A percentile compares a stretch with the other conserved stretches of the same genome.
Evolutionary conservation across 2,329 filamentous ascomycete genomes (phyloP).

Genomic region (Arthrobotrys pseudoclavata): DNA sequence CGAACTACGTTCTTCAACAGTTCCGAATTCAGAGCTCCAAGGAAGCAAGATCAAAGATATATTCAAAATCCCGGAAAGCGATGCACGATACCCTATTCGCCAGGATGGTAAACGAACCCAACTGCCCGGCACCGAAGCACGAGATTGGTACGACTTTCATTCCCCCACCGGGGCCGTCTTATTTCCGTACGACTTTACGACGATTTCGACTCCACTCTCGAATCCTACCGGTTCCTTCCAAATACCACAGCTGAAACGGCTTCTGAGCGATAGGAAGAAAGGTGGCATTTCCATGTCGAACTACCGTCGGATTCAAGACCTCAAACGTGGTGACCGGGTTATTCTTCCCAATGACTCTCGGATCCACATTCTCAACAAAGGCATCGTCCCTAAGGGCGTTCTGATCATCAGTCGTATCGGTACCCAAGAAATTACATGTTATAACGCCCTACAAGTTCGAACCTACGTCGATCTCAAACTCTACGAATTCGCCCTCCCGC

Average conservation of each 20-base stretch:
- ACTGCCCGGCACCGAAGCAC: slow-evolving; percentile 13
- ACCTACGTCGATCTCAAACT: slow-evolving; percentile 47
- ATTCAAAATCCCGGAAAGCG: slow-evolving; percentile 36
- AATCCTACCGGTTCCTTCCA: neutral
- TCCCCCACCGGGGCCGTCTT: slow-evolving; percentile 50
- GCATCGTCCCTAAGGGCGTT: slow-evolving; percentile 41
- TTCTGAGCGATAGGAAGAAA: slow-evolving; percentile 35
- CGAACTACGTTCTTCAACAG: slow-evolving; percentile 38
- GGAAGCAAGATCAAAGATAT: slow-evolving; percentile 48
- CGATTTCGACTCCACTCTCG: slow-evolving; percentile 7
- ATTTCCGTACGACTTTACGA: slow-evolving; percentile 36
- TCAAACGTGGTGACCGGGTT: slow-evolving; percentile 41
- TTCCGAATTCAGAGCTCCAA: slow-evolving; percentile 32
- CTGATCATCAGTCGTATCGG: slow-evolving; percentile 47
- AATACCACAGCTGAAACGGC: slow-evolving; percentile 17
- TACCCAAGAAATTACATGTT: slow-evolving; percentile 33
- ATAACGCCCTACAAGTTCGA: slow-evolving; percentile 45
- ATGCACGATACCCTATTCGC: slow-evolving; percentile 25
- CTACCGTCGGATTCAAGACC: slow-evolving; percentile 51
- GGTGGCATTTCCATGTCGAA: slow-evolving; percentile 38
- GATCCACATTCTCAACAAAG: slow-evolving; percentile 43
- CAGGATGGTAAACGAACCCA: slow-evolving; percentile 37
- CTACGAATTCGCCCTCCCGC: slow-evolving; percentile 45
- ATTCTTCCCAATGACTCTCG: slow-evolving; percentile 52
- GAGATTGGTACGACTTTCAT: slow-evolving; percentile 57